A percentile compares a stretch with the other conserved stretches of the same genome.
These are phyloP conservation scores for Conticribra weissflogii DNA, from an alignment of 108 stramenopile genomes.

Conservation along the genomic window DNA sequence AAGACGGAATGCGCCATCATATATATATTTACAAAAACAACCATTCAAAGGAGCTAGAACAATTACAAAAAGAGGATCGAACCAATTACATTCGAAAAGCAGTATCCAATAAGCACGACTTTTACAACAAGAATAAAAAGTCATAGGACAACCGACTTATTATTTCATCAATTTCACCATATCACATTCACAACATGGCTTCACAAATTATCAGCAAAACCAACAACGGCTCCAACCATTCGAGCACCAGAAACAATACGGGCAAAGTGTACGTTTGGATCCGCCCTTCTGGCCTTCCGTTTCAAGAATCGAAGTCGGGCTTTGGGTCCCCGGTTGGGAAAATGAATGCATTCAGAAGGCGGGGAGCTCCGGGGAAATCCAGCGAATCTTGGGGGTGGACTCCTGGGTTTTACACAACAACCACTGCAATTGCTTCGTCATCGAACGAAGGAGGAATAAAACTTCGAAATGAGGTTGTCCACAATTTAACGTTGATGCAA, in stretches of 20 bases:
- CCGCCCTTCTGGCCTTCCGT: neutral
- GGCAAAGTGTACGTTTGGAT: constrained; percentile 22
- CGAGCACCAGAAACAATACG: neutral
- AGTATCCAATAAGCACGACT: too few relatives aligned
- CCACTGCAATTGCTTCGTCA: neutral
- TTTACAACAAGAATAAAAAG: too few relatives aligned
- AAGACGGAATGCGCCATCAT: too few relatives aligned
- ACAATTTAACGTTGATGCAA: constrained; percentile 11
- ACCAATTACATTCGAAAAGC: too few relatives aligned
- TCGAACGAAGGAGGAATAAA: neutral
- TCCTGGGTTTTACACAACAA: constrained; percentile 25
- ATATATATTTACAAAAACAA: too few relatives aligned
- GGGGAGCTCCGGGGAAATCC: constrained; percentile 7
- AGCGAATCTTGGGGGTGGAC: constrained; percentile 27
- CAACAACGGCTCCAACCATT: neutral
- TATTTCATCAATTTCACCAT: too few relatives aligned
- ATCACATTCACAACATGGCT: neutral
- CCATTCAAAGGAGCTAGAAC: too few relatives aligned
- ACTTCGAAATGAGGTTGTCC: neutral
- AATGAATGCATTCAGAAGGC: constrained; percentile 2
- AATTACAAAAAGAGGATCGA: too few relatives aligned
- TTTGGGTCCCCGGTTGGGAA: neutral
- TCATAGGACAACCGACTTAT: too few relatives aligned
- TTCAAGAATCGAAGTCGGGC: neutral
- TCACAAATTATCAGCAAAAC: neutral